A percentile compares a stretch with the other conserved stretches of the same genome.
phyloP scores from a whole-genome alignment of 495 filamentous ascomycete species.

The Neurospora cerealis region DNA sequence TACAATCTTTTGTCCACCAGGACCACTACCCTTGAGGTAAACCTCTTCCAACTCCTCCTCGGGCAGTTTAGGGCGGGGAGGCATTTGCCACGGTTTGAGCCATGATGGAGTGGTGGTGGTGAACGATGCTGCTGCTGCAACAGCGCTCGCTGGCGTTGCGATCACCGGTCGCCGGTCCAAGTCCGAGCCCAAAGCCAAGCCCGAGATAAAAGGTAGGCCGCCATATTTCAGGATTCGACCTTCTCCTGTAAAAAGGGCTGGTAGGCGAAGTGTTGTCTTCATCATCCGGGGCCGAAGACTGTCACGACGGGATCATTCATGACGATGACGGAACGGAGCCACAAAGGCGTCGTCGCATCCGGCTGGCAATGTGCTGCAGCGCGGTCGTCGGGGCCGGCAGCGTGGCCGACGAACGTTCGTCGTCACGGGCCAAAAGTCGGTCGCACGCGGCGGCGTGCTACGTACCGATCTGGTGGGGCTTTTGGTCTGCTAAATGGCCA shows the following conservation, averaged over 20 bases:
- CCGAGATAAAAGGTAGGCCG: background rate
- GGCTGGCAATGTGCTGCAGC: background rate
- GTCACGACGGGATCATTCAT: background rate
- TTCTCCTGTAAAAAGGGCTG: background rate
- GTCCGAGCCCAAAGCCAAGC: background rate
- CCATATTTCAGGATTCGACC: background rate
- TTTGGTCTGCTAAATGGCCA: background rate
- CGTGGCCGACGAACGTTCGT: background rate
- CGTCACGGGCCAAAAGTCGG: background rate
- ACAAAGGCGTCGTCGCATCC: background rate
- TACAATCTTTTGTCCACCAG: constrained; percentile 91
- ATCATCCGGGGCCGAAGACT: background rate
- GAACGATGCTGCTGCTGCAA: background rate
- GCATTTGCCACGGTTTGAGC: constrained; percentile 38
- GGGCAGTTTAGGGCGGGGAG: constrained; percentile 57
- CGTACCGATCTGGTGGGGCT: background rate
- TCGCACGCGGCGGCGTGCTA: background rate
- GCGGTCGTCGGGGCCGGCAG: background rate
- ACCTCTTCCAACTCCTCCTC: constrained; percentile 72
- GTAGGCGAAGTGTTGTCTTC: background rate
- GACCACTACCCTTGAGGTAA: constrained; percentile 87
- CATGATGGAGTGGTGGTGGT: background rate
- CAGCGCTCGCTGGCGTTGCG: background rate
- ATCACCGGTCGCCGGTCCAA: background rate
- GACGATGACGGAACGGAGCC: background rate